phyloP scores from a whole-genome alignment of 345 rosid species.

The Ceriops tagal region DNA sequence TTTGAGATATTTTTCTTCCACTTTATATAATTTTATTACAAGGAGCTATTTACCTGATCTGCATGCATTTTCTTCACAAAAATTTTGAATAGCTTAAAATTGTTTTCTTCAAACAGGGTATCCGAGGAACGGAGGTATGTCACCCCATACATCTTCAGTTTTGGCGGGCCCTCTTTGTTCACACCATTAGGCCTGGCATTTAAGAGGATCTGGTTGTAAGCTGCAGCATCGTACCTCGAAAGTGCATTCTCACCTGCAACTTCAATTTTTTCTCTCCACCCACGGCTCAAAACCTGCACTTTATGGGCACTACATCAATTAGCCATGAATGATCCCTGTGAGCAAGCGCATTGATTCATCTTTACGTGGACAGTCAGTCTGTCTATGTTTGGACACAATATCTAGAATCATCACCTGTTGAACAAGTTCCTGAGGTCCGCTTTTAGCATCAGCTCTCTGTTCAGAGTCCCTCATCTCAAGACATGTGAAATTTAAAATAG shows the following conservation, averaged over 20 bases:
- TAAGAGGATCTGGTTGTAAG: conserved; percentile 68
- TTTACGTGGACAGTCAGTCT: no score
- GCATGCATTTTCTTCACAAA: conserved; percentile 85
- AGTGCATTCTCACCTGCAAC: conserved; percentile 91
- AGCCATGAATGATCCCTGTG: background rate
- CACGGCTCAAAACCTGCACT: conserved; percentile 65
- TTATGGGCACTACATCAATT: conserved; percentile 12
- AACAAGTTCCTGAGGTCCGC: conserved; percentile 80
- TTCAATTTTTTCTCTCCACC: conserved; percentile 69
- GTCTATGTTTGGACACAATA: no score
- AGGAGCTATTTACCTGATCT: conserved; percentile 50
- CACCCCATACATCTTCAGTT: conserved; percentile 59
- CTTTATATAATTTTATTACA: background rate
- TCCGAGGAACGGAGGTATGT: conserved; percentile 70
- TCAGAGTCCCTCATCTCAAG: conserved; percentile 78
- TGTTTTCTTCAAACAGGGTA: conserved; percentile 38
- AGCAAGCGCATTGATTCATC: conserved; percentile 14
- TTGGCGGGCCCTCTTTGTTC: conserved; percentile 44
- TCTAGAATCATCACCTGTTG: conserved; percentile 48
- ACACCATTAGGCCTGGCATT: conserved; percentile 82
- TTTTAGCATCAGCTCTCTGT: conserved; percentile 51
- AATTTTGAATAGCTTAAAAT: conserved; percentile 56
- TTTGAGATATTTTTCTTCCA: background rate
- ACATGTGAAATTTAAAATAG: conserved; percentile 71
- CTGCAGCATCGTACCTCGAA: conserved; percentile 57